These are phyloP conservation scores for Aspergillus aculeatinus DNA, from an alignment of 2,329 filamentous ascomycete genomes.

Conservation along the genomic window DNA sequence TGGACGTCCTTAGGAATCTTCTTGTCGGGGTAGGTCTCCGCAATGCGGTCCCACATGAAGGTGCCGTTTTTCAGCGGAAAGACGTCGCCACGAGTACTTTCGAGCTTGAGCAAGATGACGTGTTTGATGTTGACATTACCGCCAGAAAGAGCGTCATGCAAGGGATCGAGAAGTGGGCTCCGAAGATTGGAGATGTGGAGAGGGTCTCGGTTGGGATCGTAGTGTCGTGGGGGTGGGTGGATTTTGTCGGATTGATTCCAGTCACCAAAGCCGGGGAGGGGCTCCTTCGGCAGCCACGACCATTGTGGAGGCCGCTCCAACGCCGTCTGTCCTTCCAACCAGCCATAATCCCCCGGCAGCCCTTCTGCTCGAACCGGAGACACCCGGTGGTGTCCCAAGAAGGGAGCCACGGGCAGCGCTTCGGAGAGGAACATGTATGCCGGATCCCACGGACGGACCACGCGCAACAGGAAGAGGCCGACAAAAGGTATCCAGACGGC, in stretches of 20 bases:
- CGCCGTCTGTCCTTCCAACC: slow-evolving; percentile 21
- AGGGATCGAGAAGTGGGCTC: slow-evolving; percentile 23
- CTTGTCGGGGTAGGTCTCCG: slow-evolving; percentile 36
- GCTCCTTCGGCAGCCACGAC: slow-evolving; percentile 27
- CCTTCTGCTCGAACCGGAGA: slow-evolving; percentile 22
- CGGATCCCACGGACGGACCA: slow-evolving; percentile 28
- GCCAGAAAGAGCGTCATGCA: slow-evolving; percentile 29
- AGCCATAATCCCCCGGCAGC: slow-evolving; percentile 21
- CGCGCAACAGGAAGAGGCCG: slow-evolving; percentile 26
- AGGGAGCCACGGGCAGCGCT: slow-evolving; percentile 23
- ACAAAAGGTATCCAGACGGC: slow-evolving; percentile 23
- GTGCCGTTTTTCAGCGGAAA: slow-evolving; percentile 46
- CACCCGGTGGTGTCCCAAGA: slow-evolving; percentile 20
- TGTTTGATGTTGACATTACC: slow-evolving; percentile 43
- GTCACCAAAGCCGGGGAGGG: slow-evolving; percentile 27
- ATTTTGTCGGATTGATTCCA: slow-evolving; percentile 17
- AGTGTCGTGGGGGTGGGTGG: slow-evolving; percentile 23
- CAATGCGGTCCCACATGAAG: slow-evolving; percentile 37
- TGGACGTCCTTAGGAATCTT: slow-evolving; percentile 34
- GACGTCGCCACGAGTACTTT: slow-evolving; percentile 49
- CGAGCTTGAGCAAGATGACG: slow-evolving; percentile 47
- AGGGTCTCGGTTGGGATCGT: slow-evolving; percentile 40
- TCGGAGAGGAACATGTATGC: slow-evolving; percentile 29
- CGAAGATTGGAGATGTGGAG: slow-evolving; percentile 45
- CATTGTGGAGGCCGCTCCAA: slow-evolving; percentile 21